A percentile compares a stretch with the other conserved stretches of the same genome.
phyloP scores from a whole-genome alignment of 331 rosid genomes.

The Malus hybrid region DNA sequence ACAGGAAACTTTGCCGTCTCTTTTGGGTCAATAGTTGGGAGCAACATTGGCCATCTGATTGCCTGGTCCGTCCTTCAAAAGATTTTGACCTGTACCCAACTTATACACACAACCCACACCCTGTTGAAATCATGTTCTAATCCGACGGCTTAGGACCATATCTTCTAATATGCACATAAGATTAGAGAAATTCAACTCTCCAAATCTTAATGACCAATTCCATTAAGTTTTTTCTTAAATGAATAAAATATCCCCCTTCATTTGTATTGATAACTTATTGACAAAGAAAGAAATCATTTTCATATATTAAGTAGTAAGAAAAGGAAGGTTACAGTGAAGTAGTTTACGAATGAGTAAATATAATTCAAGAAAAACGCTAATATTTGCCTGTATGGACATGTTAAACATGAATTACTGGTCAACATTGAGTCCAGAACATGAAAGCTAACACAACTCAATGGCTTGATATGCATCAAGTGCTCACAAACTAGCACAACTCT shows the following conservation, averaged over 20 bases:
- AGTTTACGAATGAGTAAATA: no score
- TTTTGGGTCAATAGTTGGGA: not conserved
- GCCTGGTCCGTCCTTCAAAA: slow-evolving; percentile 14
- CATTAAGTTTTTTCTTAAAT: not conserved
- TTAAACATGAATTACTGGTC: no score
- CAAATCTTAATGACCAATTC: not conserved
- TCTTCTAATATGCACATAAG: not conserved
- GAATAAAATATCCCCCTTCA: not conserved
- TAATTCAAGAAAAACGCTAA: no score
- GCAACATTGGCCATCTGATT: slow-evolving; percentile 17
- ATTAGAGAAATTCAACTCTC: not conserved
- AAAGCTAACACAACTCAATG: not conserved
- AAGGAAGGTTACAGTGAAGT: no score
- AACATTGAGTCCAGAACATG: accelerated
- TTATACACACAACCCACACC: slow-evolving; percentile 1
- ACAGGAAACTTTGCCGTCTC: not conserved
- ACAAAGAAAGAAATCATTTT: no score
- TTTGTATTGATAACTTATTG: no score
- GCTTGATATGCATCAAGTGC: not conserved
- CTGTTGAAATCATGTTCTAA: slow-evolving; percentile 12
- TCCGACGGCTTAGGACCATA: slow-evolving; percentile 24
- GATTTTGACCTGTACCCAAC: slow-evolving; percentile 13
- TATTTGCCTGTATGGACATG: no score
- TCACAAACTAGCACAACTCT: not conserved
- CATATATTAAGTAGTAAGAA: no score